Percentiles rank a stretch among this genome's conserved stretches.
Evolutionary conservation across 1,284 basidiomycete genomes (phyloP).

Genomic region (Volvariella surrecta): DNA sequence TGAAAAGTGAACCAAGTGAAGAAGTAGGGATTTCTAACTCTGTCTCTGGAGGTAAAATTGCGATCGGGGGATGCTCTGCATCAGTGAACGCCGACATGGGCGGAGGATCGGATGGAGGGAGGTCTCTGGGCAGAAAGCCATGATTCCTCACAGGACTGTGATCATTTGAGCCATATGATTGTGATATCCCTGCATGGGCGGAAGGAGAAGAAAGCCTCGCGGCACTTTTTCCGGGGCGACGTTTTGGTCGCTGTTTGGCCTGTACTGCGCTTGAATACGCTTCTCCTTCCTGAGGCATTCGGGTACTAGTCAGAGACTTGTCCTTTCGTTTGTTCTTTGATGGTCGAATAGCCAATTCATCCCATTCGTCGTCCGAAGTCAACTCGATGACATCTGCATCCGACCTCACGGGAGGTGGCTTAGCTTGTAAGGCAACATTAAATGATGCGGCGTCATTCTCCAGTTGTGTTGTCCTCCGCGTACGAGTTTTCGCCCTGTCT

Average conservation of each 20-base stretch:
- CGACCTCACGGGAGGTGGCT: neutral
- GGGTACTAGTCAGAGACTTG: conserved; percentile 10
- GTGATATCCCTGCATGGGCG: conserved; percentile 4
- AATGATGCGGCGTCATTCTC: neutral
- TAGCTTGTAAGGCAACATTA: no score
- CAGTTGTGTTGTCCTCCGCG: conserved; percentile 13
- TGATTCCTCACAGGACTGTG: no score
- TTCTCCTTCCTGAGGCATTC: conserved; percentile 3
- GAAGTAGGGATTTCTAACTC: conserved; percentile 21
- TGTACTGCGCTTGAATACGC: neutral
- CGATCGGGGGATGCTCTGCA: conserved; percentile 5
- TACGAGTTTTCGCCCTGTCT: conserved; percentile 30
- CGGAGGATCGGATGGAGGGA: conserved; percentile 28
- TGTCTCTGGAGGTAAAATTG: conserved; percentile 23
- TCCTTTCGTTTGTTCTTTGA: conserved; percentile 9
- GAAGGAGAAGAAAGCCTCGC: conserved; percentile 7
- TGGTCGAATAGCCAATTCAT: conserved; percentile 15
- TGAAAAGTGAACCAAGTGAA: conserved; percentile 21
- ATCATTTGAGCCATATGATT: conserved; percentile 8
- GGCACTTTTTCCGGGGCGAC: conserved; percentile 5
- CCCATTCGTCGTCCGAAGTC: conserved; percentile 14
- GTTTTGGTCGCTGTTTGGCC: conserved; percentile 9
- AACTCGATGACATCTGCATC: conserved; percentile 18
- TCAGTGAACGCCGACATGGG: conserved; percentile 16
- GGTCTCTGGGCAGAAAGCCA: conserved; percentile 15